Evolutionary conservation across 495 filamentous ascomycete genomes (phyloP).

Genomic region (Chaetomidium leptoderma): DNA sequence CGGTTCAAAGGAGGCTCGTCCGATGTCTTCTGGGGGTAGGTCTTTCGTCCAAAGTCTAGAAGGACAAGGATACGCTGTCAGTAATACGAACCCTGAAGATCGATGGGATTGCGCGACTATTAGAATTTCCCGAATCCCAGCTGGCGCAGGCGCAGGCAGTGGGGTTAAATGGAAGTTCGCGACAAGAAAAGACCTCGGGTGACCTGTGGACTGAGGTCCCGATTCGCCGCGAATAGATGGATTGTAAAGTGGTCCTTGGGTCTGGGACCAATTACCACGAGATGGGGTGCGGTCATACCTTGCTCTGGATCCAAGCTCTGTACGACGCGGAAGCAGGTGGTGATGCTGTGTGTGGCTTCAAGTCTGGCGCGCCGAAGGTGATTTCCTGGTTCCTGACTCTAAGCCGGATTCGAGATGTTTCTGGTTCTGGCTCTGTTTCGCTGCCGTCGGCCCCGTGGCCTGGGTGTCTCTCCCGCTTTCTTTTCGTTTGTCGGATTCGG

Average conservation of each 20-base stretch:
- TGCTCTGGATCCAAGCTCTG: conserved; percentile 6
- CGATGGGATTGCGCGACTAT: too few relatives aligned
- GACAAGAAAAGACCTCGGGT: conserved; percentile 21
- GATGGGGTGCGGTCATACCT: conserved; percentile 23
- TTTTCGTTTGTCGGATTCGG: neutral
- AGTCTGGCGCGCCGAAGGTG: neutral
- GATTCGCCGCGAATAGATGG: conserved; percentile 30
- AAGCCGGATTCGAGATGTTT: conserved; percentile 4
- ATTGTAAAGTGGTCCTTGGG: conserved; percentile 20
- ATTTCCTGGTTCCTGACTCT: conserved; percentile 4
- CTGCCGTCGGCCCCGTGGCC: conserved; percentile 6
- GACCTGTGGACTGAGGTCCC: conserved; percentile 22
- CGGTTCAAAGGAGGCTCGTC: neutral
- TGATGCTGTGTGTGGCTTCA: conserved; percentile 7
- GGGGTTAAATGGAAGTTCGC: conserved; percentile 23
- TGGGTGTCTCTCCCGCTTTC: too few relatives aligned
- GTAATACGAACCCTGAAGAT: too few relatives aligned
- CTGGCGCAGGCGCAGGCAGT: conserved; percentile 25
- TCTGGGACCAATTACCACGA: conserved; percentile 18
- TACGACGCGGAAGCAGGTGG: conserved; percentile 16
- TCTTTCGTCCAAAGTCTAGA: neutral
- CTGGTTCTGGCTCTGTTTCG: neutral
- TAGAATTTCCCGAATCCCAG: too few relatives aligned
- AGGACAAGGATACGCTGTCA: neutral
- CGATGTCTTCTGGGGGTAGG: neutral